phyloP scores from a whole-genome alignment of 306 rosid species.

The Senna tora region DNA sequence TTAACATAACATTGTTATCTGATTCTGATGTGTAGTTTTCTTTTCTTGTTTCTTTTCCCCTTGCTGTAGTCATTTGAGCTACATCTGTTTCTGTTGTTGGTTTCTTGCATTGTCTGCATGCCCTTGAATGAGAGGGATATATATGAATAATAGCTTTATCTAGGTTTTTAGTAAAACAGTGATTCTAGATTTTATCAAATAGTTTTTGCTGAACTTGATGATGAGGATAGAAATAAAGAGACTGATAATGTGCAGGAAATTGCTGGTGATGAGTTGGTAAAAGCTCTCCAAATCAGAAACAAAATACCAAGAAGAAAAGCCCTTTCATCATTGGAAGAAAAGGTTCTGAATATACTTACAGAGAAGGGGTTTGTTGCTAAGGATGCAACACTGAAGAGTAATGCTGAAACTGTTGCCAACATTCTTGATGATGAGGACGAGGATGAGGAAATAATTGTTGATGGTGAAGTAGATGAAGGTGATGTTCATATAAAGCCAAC shows the following conservation, averaged over 20 bases:
- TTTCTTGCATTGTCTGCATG: background rate
- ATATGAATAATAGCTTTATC: constrained; percentile 10
- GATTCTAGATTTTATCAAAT: constrained; percentile 19
- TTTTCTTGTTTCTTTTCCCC: background rate
- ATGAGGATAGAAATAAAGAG: constrained; percentile 32
- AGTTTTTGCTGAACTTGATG: constrained; percentile 27
- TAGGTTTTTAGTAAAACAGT: constrained; percentile 1
- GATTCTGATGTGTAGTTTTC: background rate
- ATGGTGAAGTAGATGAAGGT: constrained; percentile 99
- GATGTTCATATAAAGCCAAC: constrained; percentile 96
- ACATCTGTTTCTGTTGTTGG: constrained; percentile 25
- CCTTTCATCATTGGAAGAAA: constrained; percentile 76
- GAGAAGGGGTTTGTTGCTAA: constrained; percentile 76
- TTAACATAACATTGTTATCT: background rate
- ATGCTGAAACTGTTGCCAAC: constrained; percentile 60
- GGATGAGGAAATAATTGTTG: constrained; percentile 93
- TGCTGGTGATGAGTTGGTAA: constrained; percentile 73
- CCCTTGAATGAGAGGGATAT: constrained; percentile 12
- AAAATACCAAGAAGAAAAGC: constrained; percentile 96
- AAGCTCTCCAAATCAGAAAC: constrained; percentile 72
- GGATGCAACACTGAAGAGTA: constrained; percentile 50
- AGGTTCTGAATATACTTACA: constrained; percentile 76
- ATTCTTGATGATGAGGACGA: constrained; percentile 89
- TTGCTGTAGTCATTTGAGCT: constrained; percentile 23
- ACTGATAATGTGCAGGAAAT: constrained; percentile 69